Percentiles rank a stretch among this genome's conserved stretches.
phyloP scores from a whole-genome alignment of 2,329 filamentous ascomycete genomes.

The Exophiala dermatitidis region DNA sequence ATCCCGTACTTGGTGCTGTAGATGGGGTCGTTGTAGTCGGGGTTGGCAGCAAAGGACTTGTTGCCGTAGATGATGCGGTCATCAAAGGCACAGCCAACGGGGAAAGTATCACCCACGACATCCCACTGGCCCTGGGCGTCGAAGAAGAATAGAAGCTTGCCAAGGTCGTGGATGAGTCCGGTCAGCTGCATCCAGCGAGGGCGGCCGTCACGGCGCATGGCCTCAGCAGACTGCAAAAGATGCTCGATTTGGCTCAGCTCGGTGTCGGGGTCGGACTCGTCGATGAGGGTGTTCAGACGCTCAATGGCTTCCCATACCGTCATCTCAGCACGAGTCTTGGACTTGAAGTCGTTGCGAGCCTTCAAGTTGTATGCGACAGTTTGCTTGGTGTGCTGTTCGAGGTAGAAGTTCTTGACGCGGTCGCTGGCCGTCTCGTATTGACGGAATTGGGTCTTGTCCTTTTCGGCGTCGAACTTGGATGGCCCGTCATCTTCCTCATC shows the following conservation, averaged over 20 bases:
- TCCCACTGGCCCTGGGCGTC: slow-evolving; percentile 87
- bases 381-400: slow-evolving; percentile 57
- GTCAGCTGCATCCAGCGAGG: slow-evolving; percentile 45
- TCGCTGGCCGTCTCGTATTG: slow-evolving; percentile 79
- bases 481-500: slow-evolving; percentile 37
- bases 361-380: slow-evolving; percentile 67
- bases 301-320: slow-evolving; percentile 87
- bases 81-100: slow-evolving; percentile 47
- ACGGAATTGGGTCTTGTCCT: slow-evolving; percentile 73
- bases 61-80: slow-evolving; percentile 71
- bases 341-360: slow-evolving; percentile 64
- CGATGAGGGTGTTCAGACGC: slow-evolving; percentile 83
- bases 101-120: slow-evolving; percentile 62
- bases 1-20: slow-evolving; percentile 74
- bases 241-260: slow-evolving; percentile 83
- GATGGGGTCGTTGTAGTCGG: slow-evolving; percentile 62
- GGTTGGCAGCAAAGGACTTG: slow-evolving; percentile 65
- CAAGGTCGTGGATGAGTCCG: slow-evolving; percentile 43
- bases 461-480: slow-evolving; percentile 64
- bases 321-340: slow-evolving; percentile 65
- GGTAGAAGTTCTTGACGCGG: slow-evolving; percentile 81
- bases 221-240: slow-evolving; percentile 79
- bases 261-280: slow-evolving; percentile 87
- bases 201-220: slow-evolving; percentile 67
- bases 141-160: slow-evolving; percentile 46